Evolutionary conservation across 495 filamentous ascomycete genomes (phyloP), one percentile per base, ranked within the genome.

Genomic region (Lindgomyces ingoldianus): DNA sequence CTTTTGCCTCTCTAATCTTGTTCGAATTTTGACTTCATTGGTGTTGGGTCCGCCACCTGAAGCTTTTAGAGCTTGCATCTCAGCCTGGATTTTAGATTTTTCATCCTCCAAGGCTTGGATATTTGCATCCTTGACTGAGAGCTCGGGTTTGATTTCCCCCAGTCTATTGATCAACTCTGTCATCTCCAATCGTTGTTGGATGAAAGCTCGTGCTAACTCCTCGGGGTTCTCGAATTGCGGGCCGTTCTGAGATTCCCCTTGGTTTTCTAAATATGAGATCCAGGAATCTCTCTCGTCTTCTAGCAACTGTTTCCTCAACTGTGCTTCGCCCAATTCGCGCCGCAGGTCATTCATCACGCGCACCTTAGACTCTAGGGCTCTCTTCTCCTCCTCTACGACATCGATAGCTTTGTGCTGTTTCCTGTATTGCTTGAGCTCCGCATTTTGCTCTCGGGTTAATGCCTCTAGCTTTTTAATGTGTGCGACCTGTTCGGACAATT

Each of bases 381-480:
- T 82, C 78, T 98, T 98, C 77, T 99, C 91, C 71, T 99, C 94
- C 69, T 98, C 93, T 0, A 97, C 87, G n/a, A 98, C 83, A 65
- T 96, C 91, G 3, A 96, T 86, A 36, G 88, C 90, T 74, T 90
- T 93, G 69, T 90, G 86, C 19, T 87, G 72, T 70, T 91, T 87
- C 16, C 91, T 85, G 42, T 93, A 80, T 60, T 90, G 86, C 53
- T 89, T 90, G 4, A 98, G 75, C 70, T 99, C 93, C 8, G 81
- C 74, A n/a, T 78, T 73, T 69, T 96, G 93, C 51, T 95, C 89
- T 29, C 92, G 80, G 67, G 89, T 96, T 41, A 83, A 83, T 0
- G 84, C 79, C 74, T 98, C 95, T 16, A 98, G 77, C 26, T 84
- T 87, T 60, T 88, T 86, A 60, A 98, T 96, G 72, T 98, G 91